These are phyloP conservation scores for Eurotiales sp. DNA, from an alignment of 2,329 filamentous ascomycete species.

Conservation along the genomic window DNA sequence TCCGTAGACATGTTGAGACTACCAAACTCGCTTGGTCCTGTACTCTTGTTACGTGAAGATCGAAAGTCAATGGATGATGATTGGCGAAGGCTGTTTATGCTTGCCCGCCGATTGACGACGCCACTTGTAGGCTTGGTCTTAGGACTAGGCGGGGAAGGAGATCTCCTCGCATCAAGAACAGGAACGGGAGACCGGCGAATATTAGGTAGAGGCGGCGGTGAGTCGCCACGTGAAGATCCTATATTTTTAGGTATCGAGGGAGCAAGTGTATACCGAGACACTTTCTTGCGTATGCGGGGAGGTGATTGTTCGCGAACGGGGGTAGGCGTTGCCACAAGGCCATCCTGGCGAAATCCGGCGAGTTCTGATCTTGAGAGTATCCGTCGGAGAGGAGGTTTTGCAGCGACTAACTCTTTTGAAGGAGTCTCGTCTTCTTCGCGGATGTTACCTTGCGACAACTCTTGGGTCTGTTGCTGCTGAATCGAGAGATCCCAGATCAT, in stretches of 20 bases:
- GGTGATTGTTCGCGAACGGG: conserved; percentile 46
- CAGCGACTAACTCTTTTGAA: conserved; percentile 50
- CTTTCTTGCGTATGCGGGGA: conserved; percentile 52
- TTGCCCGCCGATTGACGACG: conserved; percentile 26
- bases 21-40: conserved; percentile 39
- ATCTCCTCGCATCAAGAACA: conserved; percentile 25
- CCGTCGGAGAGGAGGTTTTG: conserved; percentile 72
- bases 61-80: conserved; percentile 51
- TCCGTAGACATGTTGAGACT: conserved; percentile 53
- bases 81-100: conserved; percentile 35
- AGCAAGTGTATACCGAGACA: conserved; percentile 51
- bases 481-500: conserved; percentile 65
- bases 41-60: conserved; percentile 36
- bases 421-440: conserved; percentile 37
- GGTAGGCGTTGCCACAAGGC: conserved; percentile 42
- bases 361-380: conserved; percentile 85
- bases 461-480: conserved; percentile 31
- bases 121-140: conserved; percentile 29
- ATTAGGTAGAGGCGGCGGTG: conserved; percentile 27
- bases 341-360: conserved; percentile 65
- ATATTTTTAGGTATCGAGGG: conserved; percentile 29
- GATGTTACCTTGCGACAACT: conserved; percentile 22
- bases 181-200: conserved; percentile 28
- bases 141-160: conserved; percentile 40
- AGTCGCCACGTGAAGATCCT: conserved; percentile 27